phyloP scores from a whole-genome alignment of 768 basidiomycete species.

The Kwoniella sp. region DNA sequence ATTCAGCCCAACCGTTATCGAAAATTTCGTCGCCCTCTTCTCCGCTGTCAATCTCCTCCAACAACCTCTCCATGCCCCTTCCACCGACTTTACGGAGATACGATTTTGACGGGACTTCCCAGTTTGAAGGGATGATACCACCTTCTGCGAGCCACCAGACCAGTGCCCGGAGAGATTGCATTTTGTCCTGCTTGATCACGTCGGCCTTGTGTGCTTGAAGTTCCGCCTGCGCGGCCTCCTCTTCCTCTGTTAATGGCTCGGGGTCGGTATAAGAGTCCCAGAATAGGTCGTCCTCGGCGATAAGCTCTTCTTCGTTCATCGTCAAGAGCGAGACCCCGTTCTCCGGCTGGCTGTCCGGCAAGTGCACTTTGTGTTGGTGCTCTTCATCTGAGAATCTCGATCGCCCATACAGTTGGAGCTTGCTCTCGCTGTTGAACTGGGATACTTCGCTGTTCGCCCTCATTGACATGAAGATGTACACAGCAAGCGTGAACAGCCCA shows the following conservation, averaged over 20 bases:
- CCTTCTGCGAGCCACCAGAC: constrained; percentile 52
- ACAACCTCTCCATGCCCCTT: constrained; percentile 38
- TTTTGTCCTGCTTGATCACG: constrained; percentile 35
- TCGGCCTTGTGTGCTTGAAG: constrained; percentile 28
- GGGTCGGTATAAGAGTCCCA: constrained; percentile 40
- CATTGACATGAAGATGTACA: constrained; percentile 29
- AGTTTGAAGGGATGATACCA: constrained; percentile 42
- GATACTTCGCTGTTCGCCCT: constrained; percentile 10
- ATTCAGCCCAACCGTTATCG: constrained; percentile 49
- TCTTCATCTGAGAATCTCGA: constrained; percentile 20
- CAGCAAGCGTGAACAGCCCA: constrained; percentile 23
- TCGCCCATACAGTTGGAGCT: constrained; percentile 18
- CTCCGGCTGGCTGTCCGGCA: constrained; percentile 8
- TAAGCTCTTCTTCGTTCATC: constrained; percentile 43
- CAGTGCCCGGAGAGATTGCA: constrained; percentile 40
- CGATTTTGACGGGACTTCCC: constrained; percentile 35
- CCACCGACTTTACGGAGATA: constrained; percentile 34
- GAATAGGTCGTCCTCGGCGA: constrained; percentile 50
- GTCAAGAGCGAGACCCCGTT: constrained; percentile 36
- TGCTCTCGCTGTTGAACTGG: constrained; percentile 7
- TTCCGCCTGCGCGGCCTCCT: constrained; percentile 30
- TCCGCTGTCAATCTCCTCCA: constrained; percentile 39
- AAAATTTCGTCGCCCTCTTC: constrained; percentile 39
- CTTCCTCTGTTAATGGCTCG: constrained; percentile 30
- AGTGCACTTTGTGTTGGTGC: constrained; percentile 10